Conservation (phyloP, 257 asterid species). For the Solanum pimpinellifolium region DNA sequence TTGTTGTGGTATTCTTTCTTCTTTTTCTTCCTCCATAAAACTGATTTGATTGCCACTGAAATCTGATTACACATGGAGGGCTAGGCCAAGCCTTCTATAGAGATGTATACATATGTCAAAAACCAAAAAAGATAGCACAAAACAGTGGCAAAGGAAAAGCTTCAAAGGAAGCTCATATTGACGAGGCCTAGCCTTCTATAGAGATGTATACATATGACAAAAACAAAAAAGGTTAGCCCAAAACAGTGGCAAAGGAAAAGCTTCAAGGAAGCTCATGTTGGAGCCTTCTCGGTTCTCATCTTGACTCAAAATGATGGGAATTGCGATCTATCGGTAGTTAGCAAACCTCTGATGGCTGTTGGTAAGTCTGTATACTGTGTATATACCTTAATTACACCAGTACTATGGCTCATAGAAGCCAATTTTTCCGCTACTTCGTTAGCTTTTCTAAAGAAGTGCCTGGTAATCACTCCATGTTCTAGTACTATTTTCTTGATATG, state of each 20-base stretch:
- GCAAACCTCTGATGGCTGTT: not conserved
- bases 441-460: not conserved
- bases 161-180: not conserved
- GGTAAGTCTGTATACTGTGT: not conserved
- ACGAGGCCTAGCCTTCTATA: too few species aligned
- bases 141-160: not conserved
- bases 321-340: not conserved
- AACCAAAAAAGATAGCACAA: not conserved
- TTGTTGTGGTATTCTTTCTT: not conserved
- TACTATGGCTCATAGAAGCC: not conserved
- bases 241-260: not conserved
- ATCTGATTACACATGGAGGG: not conserved
- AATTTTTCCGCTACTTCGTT: not conserved
- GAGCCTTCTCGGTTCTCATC: not conserved
- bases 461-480: not conserved
- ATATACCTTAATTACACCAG: not conserved
- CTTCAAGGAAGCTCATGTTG: not conserved
- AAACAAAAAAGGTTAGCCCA: not conserved
- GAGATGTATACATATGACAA: not conserved
- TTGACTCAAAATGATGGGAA: not conserved
- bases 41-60: not conserved
- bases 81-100: not conserved
- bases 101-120: not conserved
- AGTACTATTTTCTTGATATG: not conserved
- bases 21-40: not conserved